Evolutionary conservation across 2,329 filamentous ascomycete species (phyloP).

Genomic region (Botrytis hyacinthi): DNA sequence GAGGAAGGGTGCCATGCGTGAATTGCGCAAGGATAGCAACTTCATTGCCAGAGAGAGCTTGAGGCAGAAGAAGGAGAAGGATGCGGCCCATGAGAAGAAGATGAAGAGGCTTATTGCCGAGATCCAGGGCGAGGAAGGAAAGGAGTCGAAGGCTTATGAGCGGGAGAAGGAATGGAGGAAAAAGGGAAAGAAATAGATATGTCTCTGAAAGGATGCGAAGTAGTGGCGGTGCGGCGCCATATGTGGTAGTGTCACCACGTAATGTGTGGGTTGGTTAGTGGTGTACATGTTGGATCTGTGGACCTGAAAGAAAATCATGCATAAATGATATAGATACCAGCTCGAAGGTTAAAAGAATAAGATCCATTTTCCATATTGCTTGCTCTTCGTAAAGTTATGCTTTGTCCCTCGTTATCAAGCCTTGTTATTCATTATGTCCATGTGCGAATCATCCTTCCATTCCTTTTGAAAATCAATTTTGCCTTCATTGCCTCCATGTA

Average conservation of each 20-base stretch:
- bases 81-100: slow-evolving; percentile 94
- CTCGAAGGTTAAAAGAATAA: neutral
- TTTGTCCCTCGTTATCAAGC: neutral
- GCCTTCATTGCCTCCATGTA: neutral
- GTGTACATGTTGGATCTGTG: neutral
- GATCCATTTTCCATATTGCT: neutral
- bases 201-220: neutral
- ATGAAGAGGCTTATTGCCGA: slow-evolving; percentile 88
- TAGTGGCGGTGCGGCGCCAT: neutral
- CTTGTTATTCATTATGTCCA: neutral
- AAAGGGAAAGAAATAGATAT: slow-evolving; percentile 51
- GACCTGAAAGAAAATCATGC: neutral
- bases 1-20: slow-evolving; percentile 88
- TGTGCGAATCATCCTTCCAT: neutral
- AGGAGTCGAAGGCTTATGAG: slow-evolving; percentile 85
- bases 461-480: neutral
- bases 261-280: neutral
- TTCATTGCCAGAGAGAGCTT: slow-evolving; percentile 91
- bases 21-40: slow-evolving; percentile 90
- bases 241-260: neutral
- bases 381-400: neutral
- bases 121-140: slow-evolving; percentile 91
- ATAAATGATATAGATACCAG: slow-evolving; percentile 6
- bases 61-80: slow-evolving; percentile 87
- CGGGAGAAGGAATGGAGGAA: slow-evolving; percentile 77